phyloP scores from a whole-genome alignment of 2,329 filamentous ascomycete species.

The Hypoxylon sp. region DNA sequence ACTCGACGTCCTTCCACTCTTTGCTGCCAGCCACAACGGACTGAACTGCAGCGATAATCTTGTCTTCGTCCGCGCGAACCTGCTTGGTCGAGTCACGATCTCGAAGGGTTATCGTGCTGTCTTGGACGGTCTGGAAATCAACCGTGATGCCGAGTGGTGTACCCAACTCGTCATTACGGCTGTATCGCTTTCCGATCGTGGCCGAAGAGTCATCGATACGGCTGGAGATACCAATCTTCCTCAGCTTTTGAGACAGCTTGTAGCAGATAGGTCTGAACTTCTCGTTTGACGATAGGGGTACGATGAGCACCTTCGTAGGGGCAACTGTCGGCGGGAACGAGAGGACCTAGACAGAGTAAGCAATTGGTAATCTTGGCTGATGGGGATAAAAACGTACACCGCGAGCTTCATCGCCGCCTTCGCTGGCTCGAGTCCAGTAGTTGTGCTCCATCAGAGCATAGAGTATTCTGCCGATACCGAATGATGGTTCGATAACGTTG shows the following conservation, averaged over 20 bases:
- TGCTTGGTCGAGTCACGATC: conserved; percentile 92
- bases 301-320: conserved; percentile 94
- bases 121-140: conserved; percentile 93
- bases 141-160: conserved; percentile 94
- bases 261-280: conserved; percentile 82
- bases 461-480: conserved; percentile 93
- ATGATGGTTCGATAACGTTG: conserved; percentile 96
- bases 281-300: conserved; percentile 82
- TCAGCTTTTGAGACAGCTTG: conserved; percentile 77
- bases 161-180: conserved; percentile 93
- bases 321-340: conserved; percentile 79
- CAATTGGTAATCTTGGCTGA: conserved; percentile 15
- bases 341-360: conserved; percentile 60
- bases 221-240: conserved; percentile 79
- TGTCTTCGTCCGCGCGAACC: conserved; percentile 82
- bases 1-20: conserved; percentile 73
- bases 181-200: conserved; percentile 93
- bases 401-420: conserved; percentile 81
- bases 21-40: conserved; percentile 59
- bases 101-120: conserved; percentile 84
- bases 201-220: conserved; percentile 90
- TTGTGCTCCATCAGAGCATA: conserved; percentile 93
- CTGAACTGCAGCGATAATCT: conserved; percentile 76
- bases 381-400: conserved; percentile 68
- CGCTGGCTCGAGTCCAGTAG: conserved; percentile 80